Conservation (phyloP, 345 rosid genomes). For the Syzygium jambos region DNA sequence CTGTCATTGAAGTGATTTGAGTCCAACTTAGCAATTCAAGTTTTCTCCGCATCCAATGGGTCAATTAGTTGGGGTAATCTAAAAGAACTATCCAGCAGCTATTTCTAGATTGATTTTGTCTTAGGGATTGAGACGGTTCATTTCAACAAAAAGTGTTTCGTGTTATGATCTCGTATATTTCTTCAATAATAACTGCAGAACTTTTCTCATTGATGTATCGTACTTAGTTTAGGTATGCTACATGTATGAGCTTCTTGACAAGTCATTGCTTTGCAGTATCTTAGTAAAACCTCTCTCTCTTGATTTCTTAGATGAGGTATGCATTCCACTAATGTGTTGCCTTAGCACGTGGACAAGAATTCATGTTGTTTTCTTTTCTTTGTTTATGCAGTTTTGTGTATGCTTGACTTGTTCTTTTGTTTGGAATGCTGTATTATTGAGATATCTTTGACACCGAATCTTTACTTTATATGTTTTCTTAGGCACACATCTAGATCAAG, state of each 20-base stretch:
- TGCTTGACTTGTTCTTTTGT: neutral
- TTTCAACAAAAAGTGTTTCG: too few relatives aligned
- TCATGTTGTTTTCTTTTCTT: neutral
- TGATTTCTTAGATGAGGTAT: constrained; percentile 61
- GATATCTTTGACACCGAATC: neutral
- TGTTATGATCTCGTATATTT: neutral
- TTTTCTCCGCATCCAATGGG: neutral
- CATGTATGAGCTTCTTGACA: neutral
- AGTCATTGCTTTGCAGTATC: neutral
- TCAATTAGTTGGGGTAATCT: neutral
- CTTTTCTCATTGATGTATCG: too few relatives aligned
- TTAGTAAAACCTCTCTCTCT: neutral
- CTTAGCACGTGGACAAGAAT: neutral
- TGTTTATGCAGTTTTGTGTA: neutral
- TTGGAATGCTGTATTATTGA: neutral
- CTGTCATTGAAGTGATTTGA: neutral
- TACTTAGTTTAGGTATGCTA: neutral
- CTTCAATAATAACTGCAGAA: neutral
- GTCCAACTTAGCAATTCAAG: neutral
- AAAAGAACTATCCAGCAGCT: neutral
- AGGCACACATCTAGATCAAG: neutral
- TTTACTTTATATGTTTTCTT: neutral
- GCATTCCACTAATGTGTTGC: neutral
- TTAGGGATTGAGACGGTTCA: neutral
- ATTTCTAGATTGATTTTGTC: neutral